Percentiles rank a stretch among this genome's conserved stretches.
These are phyloP conservation scores for Colletotrichum spaethianum DNA, from an alignment of 2,329 filamentous ascomycete species.

Conservation along the genomic window DNA sequence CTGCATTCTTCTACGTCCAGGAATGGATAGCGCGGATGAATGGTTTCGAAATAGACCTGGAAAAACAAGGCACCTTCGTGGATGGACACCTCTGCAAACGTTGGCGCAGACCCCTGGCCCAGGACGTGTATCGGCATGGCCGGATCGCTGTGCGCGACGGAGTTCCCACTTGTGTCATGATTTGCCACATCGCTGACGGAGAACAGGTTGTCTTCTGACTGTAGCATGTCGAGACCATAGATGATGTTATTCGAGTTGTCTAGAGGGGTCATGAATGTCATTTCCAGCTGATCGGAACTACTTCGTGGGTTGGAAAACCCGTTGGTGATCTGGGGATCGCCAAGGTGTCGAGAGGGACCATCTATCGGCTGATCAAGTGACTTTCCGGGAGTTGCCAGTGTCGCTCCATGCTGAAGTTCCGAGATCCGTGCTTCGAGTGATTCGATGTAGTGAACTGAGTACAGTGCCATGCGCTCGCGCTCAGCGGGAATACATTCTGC, in stretches of 20 bases:
- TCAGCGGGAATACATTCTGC: slow-evolving; percentile 5
- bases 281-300: slow-evolving; percentile 1
- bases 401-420: slow-evolving; percentile 1
- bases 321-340: not conserved
- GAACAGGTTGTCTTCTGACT: slow-evolving; percentile 1
- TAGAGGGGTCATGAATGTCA: slow-evolving; percentile 9
- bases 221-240: slow-evolving; percentile 4
- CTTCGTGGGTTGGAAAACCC: not conserved
- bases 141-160: not conserved
- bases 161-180: not conserved
- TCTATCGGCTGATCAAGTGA: slow-evolving; percentile 3
- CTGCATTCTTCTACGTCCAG: slow-evolving; percentile 11
- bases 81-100: slow-evolving; percentile 5
- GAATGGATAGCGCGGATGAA: slow-evolving; percentile 3
- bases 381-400: not conserved
- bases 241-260: slow-evolving; percentile 1
- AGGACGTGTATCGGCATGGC: slow-evolving; percentile 1
- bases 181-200: slow-evolving; percentile 7
- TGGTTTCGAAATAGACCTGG: slow-evolving; percentile 11
- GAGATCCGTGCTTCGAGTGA: slow-evolving; percentile 1
- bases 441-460: slow-evolving; percentile 11
- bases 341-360: not conserved
- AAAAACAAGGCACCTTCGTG: slow-evolving; percentile 4
- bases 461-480: slow-evolving; percentile 7
- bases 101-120: slow-evolving; percentile 1